Evolutionary conservation across 2,329 filamentous ascomycete species (phyloP).

Genomic region (Penicillium vulpinum): DNA sequence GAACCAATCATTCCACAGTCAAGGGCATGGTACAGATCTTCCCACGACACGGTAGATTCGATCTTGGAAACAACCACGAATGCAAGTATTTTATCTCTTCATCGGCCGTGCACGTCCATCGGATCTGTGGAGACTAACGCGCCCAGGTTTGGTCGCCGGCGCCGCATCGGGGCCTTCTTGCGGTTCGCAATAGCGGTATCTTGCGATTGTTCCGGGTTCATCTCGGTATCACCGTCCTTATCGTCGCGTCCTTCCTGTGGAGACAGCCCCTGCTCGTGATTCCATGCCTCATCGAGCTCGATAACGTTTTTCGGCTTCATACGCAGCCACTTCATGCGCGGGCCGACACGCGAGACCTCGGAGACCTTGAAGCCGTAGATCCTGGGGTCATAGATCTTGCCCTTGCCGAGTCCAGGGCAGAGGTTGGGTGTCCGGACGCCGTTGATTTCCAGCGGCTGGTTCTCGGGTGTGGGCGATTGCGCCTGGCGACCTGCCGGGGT

Average conservation of each 20-base stretch:
- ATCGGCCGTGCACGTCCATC: slow-evolving; percentile 36
- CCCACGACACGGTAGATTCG: not conserved
- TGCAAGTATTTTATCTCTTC: not conserved
- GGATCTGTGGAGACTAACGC: slow-evolving; percentile 27
- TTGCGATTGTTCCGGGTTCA: slow-evolving; percentile 35
- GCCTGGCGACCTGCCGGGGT: slow-evolving; percentile 26
- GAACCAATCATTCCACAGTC: slow-evolving; percentile 14
- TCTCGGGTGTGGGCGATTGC: slow-evolving; percentile 38
- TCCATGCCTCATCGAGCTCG: slow-evolving; percentile 72
- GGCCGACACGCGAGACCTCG: slow-evolving; percentile 83
- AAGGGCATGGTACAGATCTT: not conserved
- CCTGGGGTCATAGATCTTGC: slow-evolving; percentile 86
- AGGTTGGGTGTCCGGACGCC: slow-evolving; percentile 85
- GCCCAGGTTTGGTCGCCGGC: slow-evolving; percentile 33
- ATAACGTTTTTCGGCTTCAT: slow-evolving; percentile 76
- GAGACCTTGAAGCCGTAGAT: slow-evolving; percentile 97
- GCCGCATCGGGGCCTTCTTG: slow-evolving; percentile 47
- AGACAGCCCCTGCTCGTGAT: slow-evolving; percentile 32
- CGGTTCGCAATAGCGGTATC: slow-evolving; percentile 42
- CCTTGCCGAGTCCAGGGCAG: slow-evolving; percentile 77
- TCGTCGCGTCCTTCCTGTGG: slow-evolving; percentile 25
- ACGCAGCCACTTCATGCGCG: slow-evolving; percentile 95
- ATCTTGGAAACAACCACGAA: slow-evolving; percentile 2
- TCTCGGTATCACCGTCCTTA: slow-evolving; percentile 42
- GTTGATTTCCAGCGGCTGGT: slow-evolving; percentile 66